These are phyloP conservation scores for Aphanomyces astaci DNA, from an alignment of 352 stramenopile genomes.

Conservation along the genomic window DNA sequence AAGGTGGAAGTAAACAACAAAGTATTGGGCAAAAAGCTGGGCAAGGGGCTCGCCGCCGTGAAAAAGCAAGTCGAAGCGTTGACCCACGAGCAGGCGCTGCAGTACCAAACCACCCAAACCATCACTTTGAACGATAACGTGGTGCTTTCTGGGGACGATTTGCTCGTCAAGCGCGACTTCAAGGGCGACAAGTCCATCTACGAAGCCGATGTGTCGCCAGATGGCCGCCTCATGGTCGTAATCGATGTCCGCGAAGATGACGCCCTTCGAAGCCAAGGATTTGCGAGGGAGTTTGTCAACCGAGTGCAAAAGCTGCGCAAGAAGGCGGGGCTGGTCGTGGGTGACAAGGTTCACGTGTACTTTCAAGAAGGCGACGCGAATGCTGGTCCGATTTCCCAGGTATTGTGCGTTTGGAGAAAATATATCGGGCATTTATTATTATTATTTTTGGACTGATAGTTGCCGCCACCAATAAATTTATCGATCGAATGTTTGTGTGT, in stretches of 20 bases:
- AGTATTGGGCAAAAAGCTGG: conserved; percentile 92
- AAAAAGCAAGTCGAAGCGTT: conserved; percentile 66
- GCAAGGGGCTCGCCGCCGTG: conserved; percentile 94
- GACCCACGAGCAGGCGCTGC: conserved; percentile 61
- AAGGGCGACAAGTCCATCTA: conserved; percentile 89
- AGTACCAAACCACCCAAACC: conserved; percentile 59
- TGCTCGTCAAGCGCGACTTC: conserved; percentile 93
- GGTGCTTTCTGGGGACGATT: conserved; percentile 81
- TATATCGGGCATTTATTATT: too few relatives aligned
- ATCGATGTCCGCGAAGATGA: conserved; percentile 95
- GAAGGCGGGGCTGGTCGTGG: conserved; percentile 88
- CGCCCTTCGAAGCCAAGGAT: conserved; percentile 88
- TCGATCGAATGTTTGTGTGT: too few relatives aligned
- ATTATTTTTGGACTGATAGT: too few relatives aligned
- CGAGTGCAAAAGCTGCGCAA: conserved; percentile 98
- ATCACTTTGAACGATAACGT: conserved; percentile 70
- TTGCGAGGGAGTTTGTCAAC: conserved; percentile 95
- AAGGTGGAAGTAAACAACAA: conserved; percentile 93
- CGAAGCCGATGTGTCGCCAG: conserved; percentile 77
- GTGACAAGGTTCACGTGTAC: conserved; percentile 96
- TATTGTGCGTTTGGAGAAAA: too few relatives aligned
- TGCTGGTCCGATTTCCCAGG: conserved; percentile 42
- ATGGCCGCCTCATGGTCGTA: conserved; percentile 91
- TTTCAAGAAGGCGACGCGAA: conserved; percentile 70
- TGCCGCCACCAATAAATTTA: too few relatives aligned